phyloP scores from a whole-genome alignment of 1,284 basidiomycete species.

The Austroboletus olivaceoglutinosus region DNA sequence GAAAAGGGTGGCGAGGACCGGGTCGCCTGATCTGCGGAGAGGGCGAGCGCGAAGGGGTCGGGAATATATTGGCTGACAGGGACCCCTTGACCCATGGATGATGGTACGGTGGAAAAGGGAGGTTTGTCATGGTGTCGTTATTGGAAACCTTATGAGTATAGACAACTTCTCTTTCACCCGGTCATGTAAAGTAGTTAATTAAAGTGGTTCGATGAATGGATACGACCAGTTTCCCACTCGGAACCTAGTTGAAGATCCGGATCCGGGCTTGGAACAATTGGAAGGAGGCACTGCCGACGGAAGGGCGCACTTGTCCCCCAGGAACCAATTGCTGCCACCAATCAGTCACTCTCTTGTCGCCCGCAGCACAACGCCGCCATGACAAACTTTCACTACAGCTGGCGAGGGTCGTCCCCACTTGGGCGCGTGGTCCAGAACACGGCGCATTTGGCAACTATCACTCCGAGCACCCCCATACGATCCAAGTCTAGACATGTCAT shows the following conservation, averaged over 20 bases:
- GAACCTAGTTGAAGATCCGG: slow-evolving; percentile 37
- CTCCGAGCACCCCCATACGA: slow-evolving; percentile 37
- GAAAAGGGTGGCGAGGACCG: slow-evolving; percentile 32
- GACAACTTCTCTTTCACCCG: slow-evolving; percentile 25
- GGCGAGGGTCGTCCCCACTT: slow-evolving; percentile 26
- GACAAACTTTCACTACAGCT: slow-evolving; percentile 10
- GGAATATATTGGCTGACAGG: slow-evolving; percentile 14
- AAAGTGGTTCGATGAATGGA: slow-evolving; percentile 25
- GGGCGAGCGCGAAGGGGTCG: slow-evolving; percentile 7
- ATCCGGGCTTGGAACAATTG: slow-evolving; percentile 32
- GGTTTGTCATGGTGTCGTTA: slow-evolving; percentile 12
- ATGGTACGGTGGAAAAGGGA: slow-evolving; percentile 6
- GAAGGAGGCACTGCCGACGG: slow-evolving; percentile 31
- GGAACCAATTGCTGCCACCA: slow-evolving; percentile 33
- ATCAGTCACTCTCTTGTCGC: slow-evolving; percentile 27
- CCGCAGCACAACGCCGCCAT: slow-evolving; percentile 24
- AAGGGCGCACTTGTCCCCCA: slow-evolving; percentile 18
- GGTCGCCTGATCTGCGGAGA: slow-evolving; percentile 24
- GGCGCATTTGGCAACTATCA: slow-evolving; percentile 38
- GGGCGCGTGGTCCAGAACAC: slow-evolving; percentile 33
- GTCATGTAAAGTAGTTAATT: slow-evolving; percentile 14
- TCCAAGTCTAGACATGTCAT: slow-evolving; percentile 18
- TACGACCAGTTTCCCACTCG: slow-evolving; percentile 27
- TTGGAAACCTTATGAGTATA: slow-evolving; percentile 23
- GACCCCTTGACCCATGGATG: slow-evolving; percentile 34